Evolutionary conservation across 148 eudicot species (phyloP), one percentile per base, ranked within the genome.

Genomic region (Cornus florida): DNA sequence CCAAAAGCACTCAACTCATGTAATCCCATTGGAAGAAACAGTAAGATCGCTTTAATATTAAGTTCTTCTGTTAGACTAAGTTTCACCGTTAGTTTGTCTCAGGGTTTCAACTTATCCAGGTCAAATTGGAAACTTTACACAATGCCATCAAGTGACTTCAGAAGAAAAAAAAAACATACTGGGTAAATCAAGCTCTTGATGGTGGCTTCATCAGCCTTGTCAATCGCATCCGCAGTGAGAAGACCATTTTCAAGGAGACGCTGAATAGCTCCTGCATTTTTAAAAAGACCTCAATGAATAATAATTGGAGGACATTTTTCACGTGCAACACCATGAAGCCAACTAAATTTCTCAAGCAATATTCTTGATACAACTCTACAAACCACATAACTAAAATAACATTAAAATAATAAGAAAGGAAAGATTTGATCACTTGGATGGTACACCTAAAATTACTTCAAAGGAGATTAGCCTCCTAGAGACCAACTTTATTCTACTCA

Each of bases 131-230:
- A 32, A 35, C 35, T 66, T 32, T 16, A 8, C 46, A 72, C 35
- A 6, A 35, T 10, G 16, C 20, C 22, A 38, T 77, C 76, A 82
- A 39, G 33, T n/a, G 77, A n/a, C n/a, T 23, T 41, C 20, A 48
- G 74, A 77, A 6, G 10, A 6, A 6, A 43, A 43, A 48, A 46
- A 38, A 60, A 28, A 82, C 86, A 16, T 88, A 95, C 98, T 33
- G 98, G 99, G 86, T 96, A 93, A 78, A 96, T 93, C 86, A 96
- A 83, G 78, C 81, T 86, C 87, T 91, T 96, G 82, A 96, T 84
- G 22, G 84, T 89, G 46, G 74, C 90, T 90, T 96, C 99, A 75
- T 92, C 91, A 33, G 97, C 93, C 75, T 86, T 78, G 70, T 92
- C 91, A 77, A 96, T 79, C 67, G 98, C 80, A 50, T 87, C 83